Conservation (phyloP, 2,329 filamentous ascomycete genomes). For the Rosellinia necatrix region DNA sequence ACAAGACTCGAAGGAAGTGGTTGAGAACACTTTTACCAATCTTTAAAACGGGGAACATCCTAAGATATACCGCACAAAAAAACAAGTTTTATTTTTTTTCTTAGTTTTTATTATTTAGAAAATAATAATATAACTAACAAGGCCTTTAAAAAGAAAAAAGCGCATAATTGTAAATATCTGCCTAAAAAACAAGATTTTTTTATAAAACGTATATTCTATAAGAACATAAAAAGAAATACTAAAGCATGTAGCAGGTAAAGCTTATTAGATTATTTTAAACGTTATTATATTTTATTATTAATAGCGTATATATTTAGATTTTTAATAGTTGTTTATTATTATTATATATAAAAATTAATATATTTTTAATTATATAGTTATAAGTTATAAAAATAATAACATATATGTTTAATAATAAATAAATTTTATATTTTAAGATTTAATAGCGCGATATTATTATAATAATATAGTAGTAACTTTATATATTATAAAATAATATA, state of each 20-base stretch:
- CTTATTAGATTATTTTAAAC: no score
- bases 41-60: neutral
- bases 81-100: neutral
- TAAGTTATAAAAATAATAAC: constrained; percentile 6
- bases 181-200: neutral
- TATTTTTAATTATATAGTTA: neutral
- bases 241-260: neutral
- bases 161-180: neutral
- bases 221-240: neutral
- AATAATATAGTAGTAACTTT: neutral
- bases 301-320: neutral
- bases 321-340: neutral
- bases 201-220: neutral
- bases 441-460: neutral
- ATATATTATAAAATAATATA: neutral
- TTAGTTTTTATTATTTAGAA: no score
- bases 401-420: neutral
- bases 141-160: neutral
- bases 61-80: neutral
- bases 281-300: constrained; percentile 1
- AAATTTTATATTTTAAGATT: no score
- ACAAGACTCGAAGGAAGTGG: neutral
- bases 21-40: neutral
- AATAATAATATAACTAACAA: neutral
- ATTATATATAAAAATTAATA: neutral